Percentiles rank a stretch among this genome's conserved stretches.
These are phyloP conservation scores for Somion occarium DNA, from an alignment of 1,284 basidiomycete species.

Conservation along the genomic window DNA sequence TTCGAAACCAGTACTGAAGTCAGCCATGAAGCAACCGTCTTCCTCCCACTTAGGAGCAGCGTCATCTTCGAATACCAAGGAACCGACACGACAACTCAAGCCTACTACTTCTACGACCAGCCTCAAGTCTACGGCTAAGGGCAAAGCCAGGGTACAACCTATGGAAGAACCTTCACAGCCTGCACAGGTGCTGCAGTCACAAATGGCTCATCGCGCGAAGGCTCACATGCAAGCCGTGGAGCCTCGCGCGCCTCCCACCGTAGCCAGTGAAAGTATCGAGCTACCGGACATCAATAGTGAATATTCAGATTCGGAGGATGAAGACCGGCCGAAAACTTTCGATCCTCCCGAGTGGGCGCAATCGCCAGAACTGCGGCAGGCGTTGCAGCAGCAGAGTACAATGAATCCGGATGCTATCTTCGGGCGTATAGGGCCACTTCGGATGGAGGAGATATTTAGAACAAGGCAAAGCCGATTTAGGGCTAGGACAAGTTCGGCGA, in stretches of 20 bases:
- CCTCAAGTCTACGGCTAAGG: conserved; percentile 31
- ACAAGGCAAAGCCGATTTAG: conserved; percentile 76
- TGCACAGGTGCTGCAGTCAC: conserved; percentile 56
- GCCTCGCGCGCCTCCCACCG: conserved; percentile 33
- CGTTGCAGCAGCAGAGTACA: conserved; percentile 74
- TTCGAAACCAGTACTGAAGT: conserved; percentile 25
- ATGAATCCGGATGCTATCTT: conserved; percentile 93
- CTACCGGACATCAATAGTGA: conserved; percentile 93
- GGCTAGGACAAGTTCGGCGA: conserved; percentile 86
- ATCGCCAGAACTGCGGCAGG: conserved; percentile 76
- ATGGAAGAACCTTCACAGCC: conserved; percentile 40
- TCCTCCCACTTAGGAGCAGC: conserved; percentile 7
- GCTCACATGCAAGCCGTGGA: conserved; percentile 61
- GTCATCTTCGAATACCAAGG: conserved; percentile 11
- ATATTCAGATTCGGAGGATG: conserved; percentile 93
- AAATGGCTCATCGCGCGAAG: conserved; percentile 65
- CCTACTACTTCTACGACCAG: conserved; percentile 16
- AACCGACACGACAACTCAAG: conserved; percentile 11
- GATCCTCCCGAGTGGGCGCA: conserved; percentile 87
- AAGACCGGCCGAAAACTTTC: conserved; percentile 66
- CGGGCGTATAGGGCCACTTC: conserved; percentile 77
- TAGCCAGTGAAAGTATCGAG: conserved; percentile 79
- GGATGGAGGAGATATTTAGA: conserved; percentile 85
- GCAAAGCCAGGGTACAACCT: conserved; percentile 41
- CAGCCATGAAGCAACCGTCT: conserved; percentile 27